These are phyloP conservation scores for Pythium volutum DNA, from an alignment of 352 stramenopile genomes.

Conservation along the genomic window DNA sequence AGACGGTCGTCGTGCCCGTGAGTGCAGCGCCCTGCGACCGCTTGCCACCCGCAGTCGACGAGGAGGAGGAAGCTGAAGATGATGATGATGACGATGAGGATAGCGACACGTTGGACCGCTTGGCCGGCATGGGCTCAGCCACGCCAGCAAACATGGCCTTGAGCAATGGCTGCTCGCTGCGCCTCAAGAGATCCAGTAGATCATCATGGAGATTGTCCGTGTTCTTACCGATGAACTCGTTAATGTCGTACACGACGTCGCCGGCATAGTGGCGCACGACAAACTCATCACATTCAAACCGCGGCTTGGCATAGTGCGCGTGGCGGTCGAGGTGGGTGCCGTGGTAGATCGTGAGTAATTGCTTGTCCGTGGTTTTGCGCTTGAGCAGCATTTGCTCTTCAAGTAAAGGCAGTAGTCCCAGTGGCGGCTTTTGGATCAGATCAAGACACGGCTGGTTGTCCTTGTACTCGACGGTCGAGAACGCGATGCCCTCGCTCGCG, in stretches of 20 bases:
- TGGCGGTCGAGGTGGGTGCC: constrained; percentile 73
- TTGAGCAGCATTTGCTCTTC: constrained; percentile 89
- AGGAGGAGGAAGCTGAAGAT: background rate
- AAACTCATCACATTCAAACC: constrained; percentile 84
- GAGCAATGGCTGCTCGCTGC: constrained; percentile 61
- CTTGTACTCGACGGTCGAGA: constrained; percentile 78
- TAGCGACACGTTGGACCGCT: constrained; percentile 14
- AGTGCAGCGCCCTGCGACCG: constrained; percentile 22
- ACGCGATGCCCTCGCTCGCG: constrained; percentile 65
- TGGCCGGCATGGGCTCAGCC: constrained; percentile 1
- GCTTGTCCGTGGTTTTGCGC: constrained; percentile 81
- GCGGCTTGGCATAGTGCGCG: constrained; percentile 61
- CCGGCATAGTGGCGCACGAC: constrained; percentile 84
- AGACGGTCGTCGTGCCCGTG: constrained; percentile 62
- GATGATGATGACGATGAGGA: background rate
- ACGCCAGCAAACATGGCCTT: constrained; percentile 49
- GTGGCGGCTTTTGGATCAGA: constrained; percentile 78
- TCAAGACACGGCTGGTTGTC: constrained; percentile 80
- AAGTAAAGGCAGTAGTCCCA: constrained; percentile 74
- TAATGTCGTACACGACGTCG: constrained; percentile 77
- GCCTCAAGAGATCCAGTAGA: constrained; percentile 69
- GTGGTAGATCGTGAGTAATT: constrained; percentile 83
- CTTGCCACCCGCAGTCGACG: constrained; percentile 1
- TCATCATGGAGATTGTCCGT: constrained; percentile 90
- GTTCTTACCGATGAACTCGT: constrained; percentile 88